Conservation (phyloP, 768 basidiomycete species). For the Leccinum rimulosum region DNA sequence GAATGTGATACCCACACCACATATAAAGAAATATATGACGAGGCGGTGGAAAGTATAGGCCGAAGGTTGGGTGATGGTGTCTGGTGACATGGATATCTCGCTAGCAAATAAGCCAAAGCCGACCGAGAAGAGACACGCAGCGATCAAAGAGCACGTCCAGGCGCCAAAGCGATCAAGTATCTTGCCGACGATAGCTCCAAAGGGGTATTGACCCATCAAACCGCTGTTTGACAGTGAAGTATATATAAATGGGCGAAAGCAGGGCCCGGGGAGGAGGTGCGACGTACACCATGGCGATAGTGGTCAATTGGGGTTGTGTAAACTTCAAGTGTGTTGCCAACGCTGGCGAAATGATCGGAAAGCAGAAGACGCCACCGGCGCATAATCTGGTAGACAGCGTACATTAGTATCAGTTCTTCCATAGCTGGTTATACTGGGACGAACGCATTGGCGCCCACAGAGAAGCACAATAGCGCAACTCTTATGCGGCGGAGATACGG, state of each 20-base stretch:
- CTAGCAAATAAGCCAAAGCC: conserved; percentile 65
- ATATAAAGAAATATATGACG: conserved; percentile 56
- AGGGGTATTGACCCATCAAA: conserved; percentile 79
- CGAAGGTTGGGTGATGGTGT: conserved; percentile 36
- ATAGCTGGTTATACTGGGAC: conserved; percentile 23
- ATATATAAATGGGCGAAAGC: neutral
- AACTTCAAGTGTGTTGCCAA: conserved; percentile 59
- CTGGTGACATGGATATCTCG: conserved; percentile 50
- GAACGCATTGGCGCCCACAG: conserved; percentile 64
- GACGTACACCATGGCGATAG: conserved; percentile 72
- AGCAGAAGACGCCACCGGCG: conserved; percentile 78
- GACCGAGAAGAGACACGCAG: conserved; percentile 53
- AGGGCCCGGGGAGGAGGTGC: conserved; percentile 29
- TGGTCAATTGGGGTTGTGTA: conserved; percentile 74
- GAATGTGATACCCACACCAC: conserved; percentile 67
- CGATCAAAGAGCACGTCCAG: conserved; percentile 60
- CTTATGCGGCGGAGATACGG: conserved; percentile 23
- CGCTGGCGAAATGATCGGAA: conserved; percentile 69
- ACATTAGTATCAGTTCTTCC: neutral
- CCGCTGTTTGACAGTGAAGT: conserved; percentile 45
- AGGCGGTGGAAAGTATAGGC: conserved; percentile 49
- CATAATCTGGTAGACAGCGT: conserved; percentile 46
- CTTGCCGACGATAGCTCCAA: conserved; percentile 67
- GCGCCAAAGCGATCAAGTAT: conserved; percentile 68
- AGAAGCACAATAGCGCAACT: conserved; percentile 42